These are phyloP conservation scores for Didymella arachidicola DNA, from an alignment of 2,329 filamentous ascomycete species.

Conservation along the genomic window DNA sequence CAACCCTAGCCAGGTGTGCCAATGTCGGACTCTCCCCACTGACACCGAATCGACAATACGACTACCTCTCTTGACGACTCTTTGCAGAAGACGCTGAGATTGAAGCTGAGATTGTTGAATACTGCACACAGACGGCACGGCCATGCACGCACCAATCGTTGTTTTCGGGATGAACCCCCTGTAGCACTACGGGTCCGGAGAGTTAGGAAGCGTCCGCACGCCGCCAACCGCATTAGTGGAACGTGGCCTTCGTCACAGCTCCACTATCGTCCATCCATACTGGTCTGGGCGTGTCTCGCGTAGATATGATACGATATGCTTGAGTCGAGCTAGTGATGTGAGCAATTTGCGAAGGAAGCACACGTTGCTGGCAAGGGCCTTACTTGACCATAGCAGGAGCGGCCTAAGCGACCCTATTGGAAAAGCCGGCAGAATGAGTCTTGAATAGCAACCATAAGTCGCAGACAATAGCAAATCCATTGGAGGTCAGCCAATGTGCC, in stretches of 20 bases:
- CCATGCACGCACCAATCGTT: neutral
- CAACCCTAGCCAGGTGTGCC: neutral
- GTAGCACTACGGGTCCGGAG: neutral
- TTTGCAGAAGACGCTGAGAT: neutral
- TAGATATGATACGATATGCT: neutral
- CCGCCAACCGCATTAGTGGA: neutral
- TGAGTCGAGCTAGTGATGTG: neutral
- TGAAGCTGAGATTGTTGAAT: too few relatives aligned
- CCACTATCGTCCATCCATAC: neutral
- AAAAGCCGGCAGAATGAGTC: neutral
- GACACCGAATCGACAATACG: neutral
- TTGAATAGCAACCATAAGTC: neutral
- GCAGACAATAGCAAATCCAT: neutral
- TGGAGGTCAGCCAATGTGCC: neutral
- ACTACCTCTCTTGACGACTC: neutral
- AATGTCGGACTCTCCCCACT: neutral
- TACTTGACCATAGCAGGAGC: neutral
- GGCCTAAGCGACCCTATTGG: neutral
- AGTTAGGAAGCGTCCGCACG: neutral
- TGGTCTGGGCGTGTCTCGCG: neutral
- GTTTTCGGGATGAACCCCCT: neutral
- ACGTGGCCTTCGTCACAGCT: neutral
- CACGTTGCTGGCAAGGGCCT: neutral
- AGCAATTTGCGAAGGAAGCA: neutral
- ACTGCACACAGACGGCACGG: neutral